phyloP scores from a whole-genome alignment of 2,329 filamentous ascomycete species.

The Sporothrix protearum region DNA sequence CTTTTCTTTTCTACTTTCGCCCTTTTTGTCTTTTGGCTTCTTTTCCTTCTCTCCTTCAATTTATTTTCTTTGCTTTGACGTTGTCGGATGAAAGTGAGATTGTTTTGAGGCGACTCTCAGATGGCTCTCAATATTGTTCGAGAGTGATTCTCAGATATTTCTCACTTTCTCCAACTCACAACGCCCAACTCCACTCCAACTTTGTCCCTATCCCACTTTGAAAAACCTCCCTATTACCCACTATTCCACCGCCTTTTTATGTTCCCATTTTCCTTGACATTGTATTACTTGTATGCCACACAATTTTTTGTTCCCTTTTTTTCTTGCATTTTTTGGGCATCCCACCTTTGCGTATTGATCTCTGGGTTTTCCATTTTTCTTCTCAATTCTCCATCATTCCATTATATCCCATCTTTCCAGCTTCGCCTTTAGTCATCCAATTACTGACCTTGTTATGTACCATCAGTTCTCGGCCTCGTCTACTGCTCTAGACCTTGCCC shows the following conservation, averaged over 20 bases:
- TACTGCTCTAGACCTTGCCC: constrained; percentile 74
- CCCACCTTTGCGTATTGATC: neutral
- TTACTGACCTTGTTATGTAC: constrained; percentile 5
- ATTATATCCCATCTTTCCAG: neutral
- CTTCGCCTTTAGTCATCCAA: neutral
- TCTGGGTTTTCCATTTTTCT: neutral
- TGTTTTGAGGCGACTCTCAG: neutral
- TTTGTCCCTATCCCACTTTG: neutral
- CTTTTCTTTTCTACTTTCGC: neutral
- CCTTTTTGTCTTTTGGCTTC: neutral
- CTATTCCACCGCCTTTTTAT: constrained; percentile 9
- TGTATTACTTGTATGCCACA: neutral
- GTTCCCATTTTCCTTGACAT: neutral
- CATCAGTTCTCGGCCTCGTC: constrained; percentile 72
- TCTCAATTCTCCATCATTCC: neutral
- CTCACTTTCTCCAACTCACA: neutral
- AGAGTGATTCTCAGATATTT: neutral
- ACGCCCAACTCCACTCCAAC: neutral
- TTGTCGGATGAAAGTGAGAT: neutral
- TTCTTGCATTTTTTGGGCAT: neutral
- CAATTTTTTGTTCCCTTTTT: neutral
- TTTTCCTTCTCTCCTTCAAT: neutral
- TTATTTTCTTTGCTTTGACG: neutral
- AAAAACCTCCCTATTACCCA: neutral
- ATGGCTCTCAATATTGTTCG: neutral